These are phyloP conservation scores for Fusarium cyanostomum DNA, from an alignment of 2,329 filamentous ascomycete genomes.

Conservation along the genomic window DNA sequence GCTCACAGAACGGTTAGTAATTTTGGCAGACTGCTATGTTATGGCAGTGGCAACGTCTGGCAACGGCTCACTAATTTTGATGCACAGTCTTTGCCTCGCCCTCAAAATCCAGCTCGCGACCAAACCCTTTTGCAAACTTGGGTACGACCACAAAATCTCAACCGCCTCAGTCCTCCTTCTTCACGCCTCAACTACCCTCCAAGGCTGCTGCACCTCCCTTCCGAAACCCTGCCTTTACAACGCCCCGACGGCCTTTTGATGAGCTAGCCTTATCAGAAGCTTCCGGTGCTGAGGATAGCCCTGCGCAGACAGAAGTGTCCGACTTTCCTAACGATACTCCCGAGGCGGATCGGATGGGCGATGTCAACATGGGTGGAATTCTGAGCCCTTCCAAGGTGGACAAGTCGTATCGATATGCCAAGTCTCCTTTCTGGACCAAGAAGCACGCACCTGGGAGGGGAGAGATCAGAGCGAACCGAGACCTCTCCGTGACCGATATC, in stretches of 20 bases:
- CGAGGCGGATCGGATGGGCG: conserved; percentile 58
- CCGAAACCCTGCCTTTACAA: conserved; percentile 72
- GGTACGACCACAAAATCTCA: conserved; percentile 55
- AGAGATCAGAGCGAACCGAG: conserved; percentile 64
- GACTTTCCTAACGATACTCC: conserved; percentile 63
- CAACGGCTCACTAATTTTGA: conserved; percentile 30
- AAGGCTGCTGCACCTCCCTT: conserved; percentile 61
- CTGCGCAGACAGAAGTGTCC: conserved; percentile 66
- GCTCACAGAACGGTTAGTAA: conserved; percentile 54
- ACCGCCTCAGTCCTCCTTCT: conserved; percentile 56
- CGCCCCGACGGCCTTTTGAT: conserved; percentile 67
- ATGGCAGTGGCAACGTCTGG: background rate
- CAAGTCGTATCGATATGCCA: conserved; percentile 58
- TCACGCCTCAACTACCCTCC: conserved; percentile 55
- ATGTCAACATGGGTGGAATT: conserved; percentile 54
- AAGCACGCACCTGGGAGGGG: conserved; percentile 66
- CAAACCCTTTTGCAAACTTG: conserved; percentile 50
- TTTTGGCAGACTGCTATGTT: background rate
- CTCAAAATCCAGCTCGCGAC: conserved; percentile 46
- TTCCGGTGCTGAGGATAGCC: conserved; percentile 69
- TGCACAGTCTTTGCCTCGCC: conserved; percentile 51
- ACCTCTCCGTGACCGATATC: conserved; percentile 53
- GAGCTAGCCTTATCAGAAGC: conserved; percentile 63
- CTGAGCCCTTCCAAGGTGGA: conserved; percentile 59
- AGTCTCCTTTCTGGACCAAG: conserved; percentile 50